These are phyloP conservation scores for Liriodendron chinense DNA, from an alignment of 164 flowering plant species.

Conservation along the genomic window DNA sequence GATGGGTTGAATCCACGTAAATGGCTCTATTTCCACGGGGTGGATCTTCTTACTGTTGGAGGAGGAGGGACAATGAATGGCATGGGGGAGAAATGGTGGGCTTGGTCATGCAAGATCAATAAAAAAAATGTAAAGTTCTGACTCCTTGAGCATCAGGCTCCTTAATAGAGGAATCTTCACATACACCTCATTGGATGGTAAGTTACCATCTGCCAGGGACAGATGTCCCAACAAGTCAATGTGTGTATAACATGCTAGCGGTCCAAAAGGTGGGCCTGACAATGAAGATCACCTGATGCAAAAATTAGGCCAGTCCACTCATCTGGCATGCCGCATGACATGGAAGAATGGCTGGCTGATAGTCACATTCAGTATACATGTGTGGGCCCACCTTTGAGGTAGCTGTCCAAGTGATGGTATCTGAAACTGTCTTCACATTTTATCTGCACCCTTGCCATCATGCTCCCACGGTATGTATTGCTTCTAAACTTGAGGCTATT, in stretches of 20 bases:
- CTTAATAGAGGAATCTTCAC: background rate
- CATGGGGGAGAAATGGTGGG: conserved; percentile 94
- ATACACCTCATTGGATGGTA: too few species aligned
- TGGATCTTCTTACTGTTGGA: conserved; percentile 61
- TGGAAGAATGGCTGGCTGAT: too few species aligned
- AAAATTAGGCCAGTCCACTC: background rate
- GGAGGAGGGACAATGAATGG: conserved; percentile 82
- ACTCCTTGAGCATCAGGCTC: background rate
- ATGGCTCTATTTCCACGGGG: conserved; percentile 80
- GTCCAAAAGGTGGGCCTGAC: background rate
- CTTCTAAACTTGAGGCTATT: background rate
- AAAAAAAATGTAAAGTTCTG: conserved; percentile 42
- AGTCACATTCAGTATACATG: too few species aligned
- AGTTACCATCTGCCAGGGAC: too few species aligned
- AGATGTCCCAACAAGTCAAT: too few species aligned
- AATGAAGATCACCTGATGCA: background rate
- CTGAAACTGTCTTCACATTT: conserved; percentile 17
- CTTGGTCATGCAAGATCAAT: conserved; percentile 75
- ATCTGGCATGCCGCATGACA: background rate
- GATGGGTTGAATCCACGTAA: conserved; percentile 52
- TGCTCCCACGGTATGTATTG: conserved; percentile 83
- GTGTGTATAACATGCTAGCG: too few species aligned
- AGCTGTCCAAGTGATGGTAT: background rate
- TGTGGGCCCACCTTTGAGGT: background rate
- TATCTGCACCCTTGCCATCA: conserved; percentile 78